Percentiles rank a stretch among this genome's conserved stretches.
Evolutionary conservation across 208 protist genomes (phyloP).

Genomic region (Polymyxa betae): DNA sequence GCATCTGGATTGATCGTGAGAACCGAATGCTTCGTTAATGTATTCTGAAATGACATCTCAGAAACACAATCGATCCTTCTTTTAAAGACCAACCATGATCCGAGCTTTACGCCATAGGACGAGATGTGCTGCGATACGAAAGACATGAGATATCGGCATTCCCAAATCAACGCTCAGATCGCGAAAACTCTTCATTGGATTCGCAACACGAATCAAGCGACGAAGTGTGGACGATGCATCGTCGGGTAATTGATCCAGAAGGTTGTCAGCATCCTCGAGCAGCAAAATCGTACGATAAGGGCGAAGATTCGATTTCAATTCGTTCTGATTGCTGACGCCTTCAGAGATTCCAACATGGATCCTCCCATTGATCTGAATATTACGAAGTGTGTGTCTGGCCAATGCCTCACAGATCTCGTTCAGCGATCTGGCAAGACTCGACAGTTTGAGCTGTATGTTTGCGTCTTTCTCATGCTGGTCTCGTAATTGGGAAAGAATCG

Average conservation of each 20-base stretch:
- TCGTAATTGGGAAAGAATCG: not conserved
- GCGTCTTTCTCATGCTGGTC: not conserved
- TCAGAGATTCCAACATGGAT: not conserved
- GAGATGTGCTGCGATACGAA: not conserved
- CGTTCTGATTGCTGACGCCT: not conserved
- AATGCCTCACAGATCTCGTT: not conserved
- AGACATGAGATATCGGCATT: conserved; percentile 18
- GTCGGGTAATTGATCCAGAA: not conserved
- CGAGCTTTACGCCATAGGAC: conserved; percentile 27
- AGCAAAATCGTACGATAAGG: conserved; percentile 33
- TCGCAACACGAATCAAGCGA: conserved; percentile 42
- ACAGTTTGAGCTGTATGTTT: not conserved
- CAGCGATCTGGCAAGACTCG: not conserved
- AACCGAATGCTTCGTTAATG: conserved; percentile 22
- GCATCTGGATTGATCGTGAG: conserved; percentile 34
- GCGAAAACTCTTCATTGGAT: conserved; percentile 47
- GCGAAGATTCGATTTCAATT: not conserved
- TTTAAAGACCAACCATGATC: not conserved
- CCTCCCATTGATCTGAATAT: conserved; percentile 9
- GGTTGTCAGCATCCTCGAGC: not conserved
- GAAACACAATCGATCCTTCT: not conserved
- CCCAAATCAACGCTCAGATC: conserved; percentile 18
- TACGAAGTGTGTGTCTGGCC: not conserved
- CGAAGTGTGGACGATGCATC: conserved; percentile 27
- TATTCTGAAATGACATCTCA: conserved; percentile 34